Evolutionary conservation across 225 moss, liverwort and hornwort species (phyloP), one percentile per base, ranked within the genome.

Genomic region (Lunularia cruciata): DNA sequence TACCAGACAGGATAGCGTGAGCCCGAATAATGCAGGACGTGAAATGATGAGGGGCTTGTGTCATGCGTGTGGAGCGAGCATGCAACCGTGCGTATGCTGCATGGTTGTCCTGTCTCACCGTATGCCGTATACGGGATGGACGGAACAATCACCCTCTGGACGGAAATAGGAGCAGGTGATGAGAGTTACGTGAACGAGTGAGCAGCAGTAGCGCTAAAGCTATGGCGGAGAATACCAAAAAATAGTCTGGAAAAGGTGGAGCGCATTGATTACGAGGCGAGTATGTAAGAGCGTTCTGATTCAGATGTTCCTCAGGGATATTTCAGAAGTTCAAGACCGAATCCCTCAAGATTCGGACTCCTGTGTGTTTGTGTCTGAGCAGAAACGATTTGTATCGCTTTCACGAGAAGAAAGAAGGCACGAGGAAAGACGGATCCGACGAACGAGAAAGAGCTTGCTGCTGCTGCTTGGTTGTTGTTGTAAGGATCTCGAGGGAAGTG

Each of bases 41-140:
- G 65, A 65, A 46, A 45, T 48, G 47, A 65, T 46, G 26, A 15
- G 22, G 47, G 19, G 47, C 42, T 32, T 47, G 43, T 43, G 43
- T 43, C 65, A 20, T 7, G 14, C 30, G 65, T 47, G 47, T 65
- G 65, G 8, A 26, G 47, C 13, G 9, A 30, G 65, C 65, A 65
- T 65, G 65, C 28, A 13, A 31, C 65, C 30, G 46, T 26, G 31
- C 47, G 31, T 33, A 47, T 32, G 47, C 48, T 32, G 65, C 30
- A 65, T 65, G 65, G 25, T 26, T 40, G 38, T 39, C 61, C 3
- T 40, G 23, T 37, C n/a, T 61, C 40, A 4, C 40, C 61, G 42
- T 61, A 61, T 40, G 61, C 61, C 39, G 61, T 12, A 40, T 7
- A 2, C 3, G 13, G 3, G 39, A 25, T 5, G 11, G 22, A 61